A percentile compares a stretch with the other conserved stretches of the same genome.
Conservation (phyloP, 2,329 filamentous ascomycete species). For the Pseudogymnoascus sp. region DNA sequence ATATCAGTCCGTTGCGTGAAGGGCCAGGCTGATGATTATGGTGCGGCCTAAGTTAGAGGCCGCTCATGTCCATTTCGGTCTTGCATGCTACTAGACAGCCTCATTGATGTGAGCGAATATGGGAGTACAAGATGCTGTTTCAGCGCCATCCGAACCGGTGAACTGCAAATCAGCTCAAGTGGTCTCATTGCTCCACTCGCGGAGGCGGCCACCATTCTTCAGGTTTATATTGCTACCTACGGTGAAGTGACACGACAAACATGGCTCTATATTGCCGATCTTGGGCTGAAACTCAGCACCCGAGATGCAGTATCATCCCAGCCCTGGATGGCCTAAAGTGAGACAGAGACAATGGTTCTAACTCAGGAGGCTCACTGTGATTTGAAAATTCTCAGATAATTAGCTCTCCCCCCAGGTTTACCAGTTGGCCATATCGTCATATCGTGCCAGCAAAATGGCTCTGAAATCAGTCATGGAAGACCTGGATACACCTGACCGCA, state of each 20-base stretch:
- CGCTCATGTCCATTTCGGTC: background rate
- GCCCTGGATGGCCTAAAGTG: background rate
- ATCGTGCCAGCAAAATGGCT: too few relatives aligned
- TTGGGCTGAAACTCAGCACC: background rate
- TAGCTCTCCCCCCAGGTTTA: too few relatives aligned
- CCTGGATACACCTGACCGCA: too few relatives aligned
- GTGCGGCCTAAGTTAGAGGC: background rate
- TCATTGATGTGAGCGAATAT: background rate
- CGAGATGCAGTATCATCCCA: too few relatives aligned
- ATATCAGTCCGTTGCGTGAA: background rate
- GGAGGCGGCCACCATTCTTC: background rate
- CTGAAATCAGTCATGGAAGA: too few relatives aligned
- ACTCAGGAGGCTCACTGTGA: too few relatives aligned
- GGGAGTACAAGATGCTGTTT: background rate
- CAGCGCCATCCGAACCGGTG: constrained; percentile 5
- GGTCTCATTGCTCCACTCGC: background rate
- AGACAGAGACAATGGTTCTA: background rate
- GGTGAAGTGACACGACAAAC: too few relatives aligned
- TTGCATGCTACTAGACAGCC: background rate
- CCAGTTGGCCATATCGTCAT: too few relatives aligned
- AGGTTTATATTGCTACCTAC: background rate
- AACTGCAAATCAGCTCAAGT: background rate
- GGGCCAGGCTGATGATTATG: background rate
- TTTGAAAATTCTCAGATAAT: too few relatives aligned
- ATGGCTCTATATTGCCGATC: background rate